These are phyloP conservation scores for Berkeleyomyces basicola DNA, from an alignment of 2,329 filamentous ascomycete genomes.

Conservation along the genomic window DNA sequence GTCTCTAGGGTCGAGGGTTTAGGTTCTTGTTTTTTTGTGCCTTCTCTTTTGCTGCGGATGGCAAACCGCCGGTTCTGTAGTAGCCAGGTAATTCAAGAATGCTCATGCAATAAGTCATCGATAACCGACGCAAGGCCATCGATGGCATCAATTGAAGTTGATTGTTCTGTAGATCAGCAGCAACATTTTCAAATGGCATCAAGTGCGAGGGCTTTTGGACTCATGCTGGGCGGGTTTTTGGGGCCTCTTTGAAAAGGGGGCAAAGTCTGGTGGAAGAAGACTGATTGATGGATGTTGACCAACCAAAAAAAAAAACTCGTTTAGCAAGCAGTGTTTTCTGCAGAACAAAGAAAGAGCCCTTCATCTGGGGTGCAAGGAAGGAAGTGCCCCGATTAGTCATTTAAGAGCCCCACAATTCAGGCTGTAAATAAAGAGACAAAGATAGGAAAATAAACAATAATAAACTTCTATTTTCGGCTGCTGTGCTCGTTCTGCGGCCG, in stretches of 20 bases:
- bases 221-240: not conserved
- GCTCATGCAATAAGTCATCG: not conserved
- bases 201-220: not conserved
- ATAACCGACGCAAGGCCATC: not conserved
- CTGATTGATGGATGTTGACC: not conserved
- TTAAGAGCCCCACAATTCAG: not conserved
- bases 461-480: not conserved
- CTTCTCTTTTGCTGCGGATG: not conserved
- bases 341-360: not conserved
- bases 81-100: not conserved
- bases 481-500: too few species aligned
- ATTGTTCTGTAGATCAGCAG: not conserved
- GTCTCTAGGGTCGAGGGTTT: conserved; percentile 12
- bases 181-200: not conserved
- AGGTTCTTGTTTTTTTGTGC: too few species aligned
- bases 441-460: not conserved
- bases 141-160: not conserved
- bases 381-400: not conserved
- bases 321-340: not conserved
- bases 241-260: not conserved
- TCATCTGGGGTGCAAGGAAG: not conserved
- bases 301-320: not conserved
- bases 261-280: not conserved
- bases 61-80: not conserved
- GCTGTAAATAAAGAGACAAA: not conserved